Evolutionary conservation across 2,329 filamentous ascomycete species (phyloP).

Genomic region (Colletotrichum plurivorum): DNA sequence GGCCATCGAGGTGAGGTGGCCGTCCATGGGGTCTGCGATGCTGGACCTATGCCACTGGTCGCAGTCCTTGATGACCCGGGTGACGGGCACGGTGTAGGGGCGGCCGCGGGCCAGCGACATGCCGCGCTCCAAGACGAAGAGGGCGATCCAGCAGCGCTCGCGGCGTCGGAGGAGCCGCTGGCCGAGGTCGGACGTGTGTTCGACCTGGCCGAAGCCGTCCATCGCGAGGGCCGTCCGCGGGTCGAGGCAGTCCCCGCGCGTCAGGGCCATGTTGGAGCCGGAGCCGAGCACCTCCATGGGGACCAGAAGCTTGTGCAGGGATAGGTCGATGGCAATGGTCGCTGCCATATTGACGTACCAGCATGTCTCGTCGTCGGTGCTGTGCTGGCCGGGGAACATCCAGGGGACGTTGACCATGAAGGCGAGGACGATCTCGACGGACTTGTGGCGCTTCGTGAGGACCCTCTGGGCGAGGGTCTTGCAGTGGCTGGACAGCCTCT

Average conservation of each 20-base stretch:
- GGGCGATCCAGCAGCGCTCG: slow-evolving; percentile 78
- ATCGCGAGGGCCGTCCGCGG: slow-evolving; percentile 74
- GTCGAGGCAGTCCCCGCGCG: slow-evolving; percentile 78
- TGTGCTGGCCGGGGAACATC: slow-evolving; percentile 78
- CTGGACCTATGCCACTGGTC: slow-evolving; percentile 78
- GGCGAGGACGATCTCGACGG: slow-evolving; percentile 80
- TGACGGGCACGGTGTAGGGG: slow-evolving; percentile 77
- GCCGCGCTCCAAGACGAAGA: slow-evolving; percentile 81
- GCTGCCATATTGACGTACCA: slow-evolving; percentile 79
- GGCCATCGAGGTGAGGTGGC: slow-evolving; percentile 79
- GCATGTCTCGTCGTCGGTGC: slow-evolving; percentile 81
- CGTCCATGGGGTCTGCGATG: slow-evolving; percentile 76
- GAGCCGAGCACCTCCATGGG: slow-evolving; percentile 64
- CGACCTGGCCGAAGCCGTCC: slow-evolving; percentile 77
- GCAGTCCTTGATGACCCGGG: slow-evolving; percentile 75
- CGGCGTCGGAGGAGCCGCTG: slow-evolving; percentile 73
- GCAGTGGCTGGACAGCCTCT: slow-evolving; percentile 74
- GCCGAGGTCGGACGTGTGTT: slow-evolving; percentile 72
- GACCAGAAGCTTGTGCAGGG: slow-evolving; percentile 77
- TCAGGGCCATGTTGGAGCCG: slow-evolving; percentile 62
- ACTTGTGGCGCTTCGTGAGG: slow-evolving; percentile 73
- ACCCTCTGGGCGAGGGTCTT: slow-evolving; percentile 74
- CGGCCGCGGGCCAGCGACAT: slow-evolving; percentile 79
- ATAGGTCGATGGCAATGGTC: slow-evolving; percentile 78
- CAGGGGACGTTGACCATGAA: slow-evolving; percentile 84